Evolutionary conservation across 495 filamentous ascomycete species (phyloP).

Genomic region (Aspergillus haitiensis): DNA sequence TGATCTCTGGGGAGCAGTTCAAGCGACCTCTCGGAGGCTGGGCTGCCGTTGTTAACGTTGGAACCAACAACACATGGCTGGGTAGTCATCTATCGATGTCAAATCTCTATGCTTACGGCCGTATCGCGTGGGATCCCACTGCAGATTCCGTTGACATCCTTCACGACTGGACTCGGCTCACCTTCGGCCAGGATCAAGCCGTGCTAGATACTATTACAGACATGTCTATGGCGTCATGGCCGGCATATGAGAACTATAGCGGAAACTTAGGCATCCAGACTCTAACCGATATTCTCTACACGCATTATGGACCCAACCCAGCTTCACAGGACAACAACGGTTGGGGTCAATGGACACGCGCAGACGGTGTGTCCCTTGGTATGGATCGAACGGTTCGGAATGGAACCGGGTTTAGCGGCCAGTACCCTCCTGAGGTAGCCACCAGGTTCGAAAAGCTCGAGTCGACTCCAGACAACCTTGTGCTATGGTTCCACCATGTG

Average conservation of each 20-base stretch:
- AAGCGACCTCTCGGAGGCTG: slow-evolving; percentile 59
- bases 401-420: slow-evolving; percentile 63
- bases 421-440: slow-evolving; percentile 63
- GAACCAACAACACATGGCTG: slow-evolving; percentile 65
- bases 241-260: slow-evolving; percentile 68
- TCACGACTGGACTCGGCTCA: slow-evolving; percentile 65
- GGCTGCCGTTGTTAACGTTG: slow-evolving; percentile 69
- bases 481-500: slow-evolving; percentile 78
- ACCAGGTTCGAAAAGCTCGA: slow-evolving; percentile 57
- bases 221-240: slow-evolving; percentile 70
- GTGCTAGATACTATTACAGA: slow-evolving; percentile 60
- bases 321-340: slow-evolving; percentile 65
- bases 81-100: slow-evolving; percentile 69
- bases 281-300: slow-evolving; percentile 64
- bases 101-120: slow-evolving; percentile 70
- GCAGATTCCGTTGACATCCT: slow-evolving; percentile 50
- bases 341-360: slow-evolving; percentile 74
- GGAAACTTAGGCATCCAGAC: slow-evolving; percentile 73
- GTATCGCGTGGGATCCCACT: slow-evolving; percentile 61
- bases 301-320: slow-evolving; percentile 68
- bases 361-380: slow-evolving; percentile 57
- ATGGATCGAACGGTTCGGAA: slow-evolving; percentile 72
- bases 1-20: slow-evolving; percentile 60
- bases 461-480: slow-evolving; percentile 66
- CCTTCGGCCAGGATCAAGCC: slow-evolving; percentile 54